A percentile compares a stretch with the other conserved stretches of the same genome.
These are phyloP conservation scores for Penicillium taxi DNA, from an alignment of 495 filamentous ascomycete species.

Conservation along the genomic window DNA sequence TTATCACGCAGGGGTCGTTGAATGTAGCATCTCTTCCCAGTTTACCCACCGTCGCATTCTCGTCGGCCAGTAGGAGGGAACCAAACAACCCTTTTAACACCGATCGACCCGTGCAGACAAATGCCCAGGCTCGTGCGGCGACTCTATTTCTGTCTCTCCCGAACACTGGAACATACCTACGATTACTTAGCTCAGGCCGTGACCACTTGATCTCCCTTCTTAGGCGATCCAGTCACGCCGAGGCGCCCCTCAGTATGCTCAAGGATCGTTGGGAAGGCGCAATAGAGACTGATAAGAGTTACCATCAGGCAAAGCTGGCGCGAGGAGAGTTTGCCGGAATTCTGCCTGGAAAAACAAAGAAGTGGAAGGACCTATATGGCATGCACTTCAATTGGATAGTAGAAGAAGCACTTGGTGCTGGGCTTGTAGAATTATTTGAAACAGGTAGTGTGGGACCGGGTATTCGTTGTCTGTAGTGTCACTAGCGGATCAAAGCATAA, in stretches of 20 bases:
- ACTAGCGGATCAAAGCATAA: neutral
- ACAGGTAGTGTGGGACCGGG: constrained; percentile 74
- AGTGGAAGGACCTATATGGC: constrained; percentile 76
- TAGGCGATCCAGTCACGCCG: constrained; percentile 52
- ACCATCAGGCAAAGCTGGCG: constrained; percentile 50
- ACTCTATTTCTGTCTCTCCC: constrained; percentile 61
- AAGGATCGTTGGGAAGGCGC: constrained; percentile 79
- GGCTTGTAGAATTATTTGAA: constrained; percentile 76
- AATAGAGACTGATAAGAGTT: constrained; percentile 49
- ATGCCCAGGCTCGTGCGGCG: constrained; percentile 26
- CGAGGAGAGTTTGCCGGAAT: constrained; percentile 63
- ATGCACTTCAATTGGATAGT: constrained; percentile 71
- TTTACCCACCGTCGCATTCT: constrained; percentile 37
- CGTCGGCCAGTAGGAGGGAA: constrained; percentile 46
- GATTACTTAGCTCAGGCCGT: constrained; percentile 58
- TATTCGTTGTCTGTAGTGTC: constrained; percentile 46
- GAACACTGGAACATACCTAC: constrained; percentile 63
- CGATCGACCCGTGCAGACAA: constrained; percentile 16
- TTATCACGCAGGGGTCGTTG: constrained; percentile 35
- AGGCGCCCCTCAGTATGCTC: constrained; percentile 58
- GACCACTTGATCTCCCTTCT: constrained; percentile 59
- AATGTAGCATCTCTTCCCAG: constrained; percentile 49
- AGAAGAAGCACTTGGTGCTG: constrained; percentile 68
- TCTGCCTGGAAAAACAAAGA: constrained; percentile 64
- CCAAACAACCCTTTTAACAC: constrained; percentile 4